phyloP scores from a whole-genome alignment of 805 yeast species.

The Blastobotrys terrestris region DNA sequence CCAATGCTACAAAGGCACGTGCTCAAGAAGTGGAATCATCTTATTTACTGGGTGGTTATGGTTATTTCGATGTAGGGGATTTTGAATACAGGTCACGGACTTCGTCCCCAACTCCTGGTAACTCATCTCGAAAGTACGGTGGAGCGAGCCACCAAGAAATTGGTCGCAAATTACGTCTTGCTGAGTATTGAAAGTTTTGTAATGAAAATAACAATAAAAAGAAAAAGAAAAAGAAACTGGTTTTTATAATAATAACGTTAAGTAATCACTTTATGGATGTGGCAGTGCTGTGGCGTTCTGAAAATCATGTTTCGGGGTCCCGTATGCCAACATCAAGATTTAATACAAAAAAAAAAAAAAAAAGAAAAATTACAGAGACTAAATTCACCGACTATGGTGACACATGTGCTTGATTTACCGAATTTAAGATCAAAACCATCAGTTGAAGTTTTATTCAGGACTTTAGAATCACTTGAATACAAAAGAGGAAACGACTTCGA shows the following conservation, averaged over 20 bases:
- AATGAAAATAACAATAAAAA: not conserved
- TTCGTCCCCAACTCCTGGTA: conserved; percentile 47
- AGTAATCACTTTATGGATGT: not conserved
- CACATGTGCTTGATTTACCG: conserved; percentile 29
- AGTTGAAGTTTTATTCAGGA: conserved; percentile 11
- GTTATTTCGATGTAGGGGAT: conserved; percentile 72
- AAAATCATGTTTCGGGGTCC: not conserved
- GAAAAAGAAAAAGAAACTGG: not conserved
- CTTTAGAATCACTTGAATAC: conserved; percentile 14
- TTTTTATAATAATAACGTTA: not conserved
- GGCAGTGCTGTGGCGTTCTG: not conserved
- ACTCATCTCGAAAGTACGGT: conserved; percentile 33
- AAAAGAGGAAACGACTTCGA: conserved; percentile 16
- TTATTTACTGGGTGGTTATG: conserved; percentile 72
- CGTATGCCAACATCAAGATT: no score
- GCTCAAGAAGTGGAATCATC: conserved; percentile 25
- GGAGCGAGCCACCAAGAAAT: conserved; percentile 45
- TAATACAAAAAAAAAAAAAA: no score
- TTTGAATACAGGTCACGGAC: conserved; percentile 57
- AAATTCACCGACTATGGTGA: not conserved
- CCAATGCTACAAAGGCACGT: conserved; percentile 10
- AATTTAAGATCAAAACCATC: conserved; percentile 18
- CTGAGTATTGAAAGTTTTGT: conserved; percentile 43
- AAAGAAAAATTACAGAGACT: not conserved
- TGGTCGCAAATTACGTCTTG: conserved; percentile 56